Percentiles rank a stretch among this genome's conserved stretches.
phyloP scores from a whole-genome alignment of 495 filamentous ascomycete genomes.

The Aspergillus mulundensis region DNA sequence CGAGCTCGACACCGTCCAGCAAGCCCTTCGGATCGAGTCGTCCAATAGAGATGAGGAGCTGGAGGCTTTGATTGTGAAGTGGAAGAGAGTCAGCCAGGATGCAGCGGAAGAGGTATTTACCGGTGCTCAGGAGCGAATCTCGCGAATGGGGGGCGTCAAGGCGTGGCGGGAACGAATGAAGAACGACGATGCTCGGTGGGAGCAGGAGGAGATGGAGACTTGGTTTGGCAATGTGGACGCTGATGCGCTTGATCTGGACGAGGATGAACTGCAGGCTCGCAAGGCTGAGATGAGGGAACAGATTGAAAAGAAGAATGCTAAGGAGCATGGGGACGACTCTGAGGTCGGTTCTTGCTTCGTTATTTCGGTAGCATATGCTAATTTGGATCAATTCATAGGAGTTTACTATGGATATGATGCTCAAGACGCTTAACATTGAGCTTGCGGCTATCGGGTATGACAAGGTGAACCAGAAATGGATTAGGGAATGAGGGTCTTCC shows the following conservation, averaged over 20 bases:
- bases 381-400: constrained; percentile 28
- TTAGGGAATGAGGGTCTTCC: constrained; percentile 21
- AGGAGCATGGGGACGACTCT: constrained; percentile 30
- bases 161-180: constrained; percentile 50
- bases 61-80: constrained; percentile 43
- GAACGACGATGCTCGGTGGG: constrained; percentile 31
- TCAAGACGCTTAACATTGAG: constrained; percentile 63
- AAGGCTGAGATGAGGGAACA: constrained; percentile 26
- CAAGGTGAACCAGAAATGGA: constrained; percentile 50
- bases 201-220: constrained; percentile 26
- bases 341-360: constrained; percentile 34
- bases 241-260: constrained; percentile 21
- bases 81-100: constrained; percentile 42
- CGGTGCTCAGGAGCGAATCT: constrained; percentile 37
- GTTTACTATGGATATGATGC: constrained; percentile 72
- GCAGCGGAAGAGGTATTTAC: constrained; percentile 51
- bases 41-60: constrained; percentile 46
- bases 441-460: constrained; percentile 61
- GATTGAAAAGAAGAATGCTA: constrained; percentile 20
- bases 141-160: constrained; percentile 53
- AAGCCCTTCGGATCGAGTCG: constrained; percentile 48
- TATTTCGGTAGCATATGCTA: constrained; percentile 3
- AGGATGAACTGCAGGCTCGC: constrained; percentile 24
- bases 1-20: constrained; percentile 44
- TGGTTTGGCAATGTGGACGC: constrained; percentile 15